phyloP scores from a whole-genome alignment of 2,329 filamentous ascomycete species.

The Neoarthrinium moseri region DNA sequence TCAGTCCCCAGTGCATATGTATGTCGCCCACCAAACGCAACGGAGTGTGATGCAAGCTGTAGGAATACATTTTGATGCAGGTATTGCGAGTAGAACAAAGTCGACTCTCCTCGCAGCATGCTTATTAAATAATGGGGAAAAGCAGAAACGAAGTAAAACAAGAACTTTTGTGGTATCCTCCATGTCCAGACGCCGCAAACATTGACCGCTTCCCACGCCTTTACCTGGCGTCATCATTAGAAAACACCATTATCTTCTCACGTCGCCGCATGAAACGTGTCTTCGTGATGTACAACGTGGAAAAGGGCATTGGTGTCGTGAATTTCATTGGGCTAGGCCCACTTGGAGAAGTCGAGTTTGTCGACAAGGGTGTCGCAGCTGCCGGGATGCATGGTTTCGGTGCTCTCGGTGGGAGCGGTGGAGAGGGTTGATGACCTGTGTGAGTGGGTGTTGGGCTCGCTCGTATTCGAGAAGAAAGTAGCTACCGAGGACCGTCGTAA shows the following conservation, averaged over 20 bases:
- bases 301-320: background rate
- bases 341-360: slow-evolving; percentile 49
- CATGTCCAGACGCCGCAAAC: slow-evolving; percentile 29
- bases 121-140: slow-evolving; percentile 10
- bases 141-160: slow-evolving; percentile 18
- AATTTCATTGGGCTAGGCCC: slow-evolving; percentile 32
- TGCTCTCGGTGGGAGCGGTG: slow-evolving; percentile 52
- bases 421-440: slow-evolving; percentile 60
- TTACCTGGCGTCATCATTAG: slow-evolving; percentile 13
- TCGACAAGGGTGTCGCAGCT: slow-evolving; percentile 40
- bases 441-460: slow-evolving; percentile 49
- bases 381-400: slow-evolving; percentile 41
- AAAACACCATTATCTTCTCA: slow-evolving; percentile 10
- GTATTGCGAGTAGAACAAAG: background rate
- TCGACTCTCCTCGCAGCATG: background rate
- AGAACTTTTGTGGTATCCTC: slow-evolving; percentile 39
- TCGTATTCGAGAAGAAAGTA: slow-evolving; percentile 60
- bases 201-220: slow-evolving; percentile 5
- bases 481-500: slow-evolving; percentile 63
- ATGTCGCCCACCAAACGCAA: background rate
- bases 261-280: background rate
- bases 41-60: background rate
- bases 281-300: background rate
- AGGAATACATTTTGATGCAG: background rate
- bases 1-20: no score